These are phyloP conservation scores for Mrakia gelida DNA, from an alignment of 768 basidiomycete genomes.

Conservation along the genomic window DNA sequence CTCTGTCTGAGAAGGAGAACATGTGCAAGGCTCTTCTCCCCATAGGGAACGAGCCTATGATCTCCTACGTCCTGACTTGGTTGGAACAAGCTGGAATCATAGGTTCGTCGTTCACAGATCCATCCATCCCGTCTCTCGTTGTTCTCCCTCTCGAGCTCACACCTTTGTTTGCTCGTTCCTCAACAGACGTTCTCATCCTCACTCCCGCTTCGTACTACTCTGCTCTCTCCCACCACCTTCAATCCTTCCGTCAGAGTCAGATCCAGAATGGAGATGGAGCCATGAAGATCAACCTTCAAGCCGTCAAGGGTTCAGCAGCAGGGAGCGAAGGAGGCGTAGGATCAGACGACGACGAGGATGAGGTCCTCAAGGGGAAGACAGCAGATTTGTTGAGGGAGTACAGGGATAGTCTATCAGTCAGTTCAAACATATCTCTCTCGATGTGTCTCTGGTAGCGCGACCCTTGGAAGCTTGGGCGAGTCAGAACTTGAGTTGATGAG, in stretches of 20 bases:
- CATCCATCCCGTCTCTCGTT: not conserved
- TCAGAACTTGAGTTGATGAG: not conserved
- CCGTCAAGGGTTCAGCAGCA: slow-evolving; percentile 15
- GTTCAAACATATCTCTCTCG: not conserved
- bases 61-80: slow-evolving; percentile 80
- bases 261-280: slow-evolving; percentile 7
- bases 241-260: slow-evolving; percentile 28
- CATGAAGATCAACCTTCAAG: slow-evolving; percentile 28
- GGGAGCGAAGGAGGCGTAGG: not conserved
- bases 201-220: slow-evolving; percentile 28
- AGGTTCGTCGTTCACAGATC: slow-evolving; percentile 55
- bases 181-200: slow-evolving; percentile 33
- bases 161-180: too few species aligned
- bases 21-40: slow-evolving; percentile 79
- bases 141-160: slow-evolving; percentile 17
- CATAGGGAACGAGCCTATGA: slow-evolving; percentile 78
- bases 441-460: not conserved
- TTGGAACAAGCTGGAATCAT: slow-evolving; percentile 78
- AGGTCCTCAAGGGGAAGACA: slow-evolving; percentile 27
- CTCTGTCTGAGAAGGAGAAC: slow-evolving; percentile 53
- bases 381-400: slow-evolving; percentile 25
- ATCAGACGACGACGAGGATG: slow-evolving; percentile 15
- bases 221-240: slow-evolving; percentile 30
- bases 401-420: slow-evolving; percentile 18
- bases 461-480: too few species aligned